Base-by-base conservation (phyloP, 2,329 filamentous ascomycete genomes). In the Boeremia lycopersici region DNA sequence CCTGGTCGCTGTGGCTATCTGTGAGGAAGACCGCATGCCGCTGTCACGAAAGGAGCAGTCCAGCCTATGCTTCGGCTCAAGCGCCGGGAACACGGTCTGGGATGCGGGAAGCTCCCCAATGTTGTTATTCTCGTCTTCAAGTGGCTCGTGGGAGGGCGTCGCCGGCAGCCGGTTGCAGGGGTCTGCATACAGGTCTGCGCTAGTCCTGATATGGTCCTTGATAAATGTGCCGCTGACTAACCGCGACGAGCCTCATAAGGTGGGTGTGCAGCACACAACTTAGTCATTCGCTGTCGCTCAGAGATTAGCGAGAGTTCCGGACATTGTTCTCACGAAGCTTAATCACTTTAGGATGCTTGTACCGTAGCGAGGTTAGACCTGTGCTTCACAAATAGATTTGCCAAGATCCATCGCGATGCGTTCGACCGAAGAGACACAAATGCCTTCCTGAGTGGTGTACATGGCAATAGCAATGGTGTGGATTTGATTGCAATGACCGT, bases 91-190 rank as follows among this genome's bases (percentile, higher is more conserved):
- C 59, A 65, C 57, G 57, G 62, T 52, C 59, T 60, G 40, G 48
- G 48, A 50, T 60, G 63, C 59, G 54, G 60, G 58, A 68, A 62
- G 66, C 64, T 60, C 64, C 63, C 46, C 15, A 56, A 58, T 57
- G 57, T 58, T 61, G 68, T 69, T 71, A 72, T 74, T 72, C 68
- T 69, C 56, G 64, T 63, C 57, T 48, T 63, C 48, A 30, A 71
- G 59, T 73, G 71, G 70, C 57, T 67, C 60, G 59, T 57, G 48
- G 57, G 57, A 48, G 35, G 23, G 29, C 26, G 35, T 45, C 35
- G 45, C 35, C 40, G 44, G 29, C 28, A 41, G 46, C 52, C 29
- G 35, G 29, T 30, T 17, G 53, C 67, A 65, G 35, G 65, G 62
- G 60, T 45, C 15, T 60, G 62, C 67, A 69, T 62, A 48, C 49